Evolutionary conservation across 169 alveolate species (phyloP).

Genomic region (Eimeria maxima): DNA sequence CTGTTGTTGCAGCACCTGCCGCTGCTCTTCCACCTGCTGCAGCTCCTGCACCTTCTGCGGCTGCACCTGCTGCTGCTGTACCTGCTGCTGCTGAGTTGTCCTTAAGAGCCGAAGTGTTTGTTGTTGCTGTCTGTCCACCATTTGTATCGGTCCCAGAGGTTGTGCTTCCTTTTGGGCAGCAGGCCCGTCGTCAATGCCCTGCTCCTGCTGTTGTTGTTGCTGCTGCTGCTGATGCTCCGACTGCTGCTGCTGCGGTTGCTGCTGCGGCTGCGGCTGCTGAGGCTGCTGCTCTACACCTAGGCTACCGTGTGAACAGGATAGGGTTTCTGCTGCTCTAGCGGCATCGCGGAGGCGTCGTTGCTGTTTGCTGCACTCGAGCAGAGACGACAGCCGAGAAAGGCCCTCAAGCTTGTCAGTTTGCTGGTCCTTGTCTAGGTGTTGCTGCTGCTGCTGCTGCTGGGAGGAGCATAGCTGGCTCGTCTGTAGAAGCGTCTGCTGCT

Average conservation of each 20-base stretch:
- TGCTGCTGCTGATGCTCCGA: slow-evolving; percentile 4
- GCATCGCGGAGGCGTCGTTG: background rate
- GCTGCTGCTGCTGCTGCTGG: slow-evolving; percentile 59
- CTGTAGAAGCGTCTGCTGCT: slow-evolving; percentile 26
- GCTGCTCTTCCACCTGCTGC: background rate
- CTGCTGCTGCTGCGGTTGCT: background rate
- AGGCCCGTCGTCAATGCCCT: background rate
- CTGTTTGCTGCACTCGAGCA: background rate
- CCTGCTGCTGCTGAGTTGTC: background rate
- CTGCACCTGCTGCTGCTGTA: background rate
- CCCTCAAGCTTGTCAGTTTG: slow-evolving; percentile 61
- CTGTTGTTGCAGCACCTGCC: background rate
- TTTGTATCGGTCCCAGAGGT: background rate
- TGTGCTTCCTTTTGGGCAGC: background rate
- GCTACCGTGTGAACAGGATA: background rate
- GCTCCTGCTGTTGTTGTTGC: background rate
- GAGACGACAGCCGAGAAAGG: slow-evolving; percentile 52
- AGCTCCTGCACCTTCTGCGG: background rate
- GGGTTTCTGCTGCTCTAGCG: slow-evolving; percentile 3
- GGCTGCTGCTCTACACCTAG: background rate
- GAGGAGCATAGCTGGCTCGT: background rate
- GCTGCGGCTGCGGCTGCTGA: slow-evolving; percentile 25
- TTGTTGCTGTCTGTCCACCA: background rate
- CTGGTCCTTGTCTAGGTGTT: slow-evolving; percentile 47
- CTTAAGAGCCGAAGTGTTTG: background rate